Percentiles rank a stretch among this genome's conserved stretches.
Evolutionary conservation across 495 filamentous ascomycete genomes (phyloP).

Genomic region (Hyaloscypha bicolor): DNA sequence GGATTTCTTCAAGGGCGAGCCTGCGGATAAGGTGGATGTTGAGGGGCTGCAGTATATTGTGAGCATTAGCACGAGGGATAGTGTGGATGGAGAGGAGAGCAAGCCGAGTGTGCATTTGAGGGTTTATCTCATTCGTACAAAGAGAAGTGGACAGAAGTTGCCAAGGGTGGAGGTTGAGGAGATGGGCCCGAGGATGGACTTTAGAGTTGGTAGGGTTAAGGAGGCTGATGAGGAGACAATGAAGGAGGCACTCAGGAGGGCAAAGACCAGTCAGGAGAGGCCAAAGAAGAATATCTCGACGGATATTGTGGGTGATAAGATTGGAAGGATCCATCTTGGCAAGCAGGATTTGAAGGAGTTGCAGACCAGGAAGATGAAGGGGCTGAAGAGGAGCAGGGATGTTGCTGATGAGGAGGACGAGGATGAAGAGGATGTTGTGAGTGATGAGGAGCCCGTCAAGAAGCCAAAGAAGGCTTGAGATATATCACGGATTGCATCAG

Average conservation of each 20-base stretch:
- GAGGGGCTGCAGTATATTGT: constrained; percentile 91
- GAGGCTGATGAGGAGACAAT: constrained; percentile 72
- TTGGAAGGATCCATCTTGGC: constrained; percentile 89
- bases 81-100: constrained; percentile 50
- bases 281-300: constrained; percentile 95
- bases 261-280: constrained; percentile 72
- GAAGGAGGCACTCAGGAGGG: constrained; percentile 91
- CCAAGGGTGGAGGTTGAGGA: constrained; percentile 92
- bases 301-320: constrained; percentile 91
- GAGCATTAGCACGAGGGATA: constrained; percentile 75
- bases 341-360: constrained; percentile 85
- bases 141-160: constrained; percentile 80
- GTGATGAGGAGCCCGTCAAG: constrained; percentile 32
- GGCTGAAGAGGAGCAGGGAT: constrained; percentile 77
- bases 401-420: constrained; percentile 53
- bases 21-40: constrained; percentile 79
- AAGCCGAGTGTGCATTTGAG: constrained; percentile 79
- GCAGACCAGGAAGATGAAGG: constrained; percentile 99
- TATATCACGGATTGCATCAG: constrained; percentile 13
- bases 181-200: constrained; percentile 94
- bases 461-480: constrained; percentile 22
- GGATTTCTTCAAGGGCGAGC: constrained; percentile 86
- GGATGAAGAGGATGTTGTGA: constrained; percentile 32
- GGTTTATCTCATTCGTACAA: constrained; percentile 80
- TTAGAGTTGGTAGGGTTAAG: constrained; percentile 78